Evolutionary conservation across 73 alveolate species (phyloP), one percentile per base, ranked within the genome.

Genomic region (Tetrahymena malaccensis): DNA sequence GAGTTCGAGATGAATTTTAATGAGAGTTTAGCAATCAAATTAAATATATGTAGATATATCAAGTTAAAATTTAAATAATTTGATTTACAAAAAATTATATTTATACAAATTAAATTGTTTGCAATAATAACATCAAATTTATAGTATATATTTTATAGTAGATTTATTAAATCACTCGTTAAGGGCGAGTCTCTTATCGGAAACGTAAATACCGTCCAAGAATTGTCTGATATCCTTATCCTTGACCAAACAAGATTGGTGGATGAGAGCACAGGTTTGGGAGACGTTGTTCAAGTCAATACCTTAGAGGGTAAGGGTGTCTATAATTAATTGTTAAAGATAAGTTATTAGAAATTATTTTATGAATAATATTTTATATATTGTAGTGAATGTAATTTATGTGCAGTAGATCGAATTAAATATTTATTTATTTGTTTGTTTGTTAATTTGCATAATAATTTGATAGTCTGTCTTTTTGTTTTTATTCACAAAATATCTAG

Each of bases 141-240:
- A 57, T 70, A 70, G 37, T 70, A 70, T 70, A 70, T 70, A 70
- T 70, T 50, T 70, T 70, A 70, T 70, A 70, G 89, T 70, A 70
- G 89, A 70, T 70, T 70, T 70, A 22, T 70, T 70, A 70, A 70
- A 70, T 70, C 89, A 70, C 89, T 70, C 89, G 89, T 70, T 70
- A 21, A 27, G 3, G 89, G 89, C 95, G 55, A 89, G 93, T 85
- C 95, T 94, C 93, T 95, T 95, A 56, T 95, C 97, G 55, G 95
- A 95, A 93, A 98, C 99, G 96, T 98, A 98, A 98, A 98, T 97
- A 44, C 99, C 99, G 94, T 98, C 99, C 97, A 98, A 95, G 98
- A 98, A 98, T 98, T 98, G 97, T 97, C 99, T 98, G 96, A 98
- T 96, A 97, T 98, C 99, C 98, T 98, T 98, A 96, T 97, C 96